These are phyloP conservation scores for Pichia californica DNA, from an alignment of 805 yeast genomes.

Conservation along the genomic window DNA sequence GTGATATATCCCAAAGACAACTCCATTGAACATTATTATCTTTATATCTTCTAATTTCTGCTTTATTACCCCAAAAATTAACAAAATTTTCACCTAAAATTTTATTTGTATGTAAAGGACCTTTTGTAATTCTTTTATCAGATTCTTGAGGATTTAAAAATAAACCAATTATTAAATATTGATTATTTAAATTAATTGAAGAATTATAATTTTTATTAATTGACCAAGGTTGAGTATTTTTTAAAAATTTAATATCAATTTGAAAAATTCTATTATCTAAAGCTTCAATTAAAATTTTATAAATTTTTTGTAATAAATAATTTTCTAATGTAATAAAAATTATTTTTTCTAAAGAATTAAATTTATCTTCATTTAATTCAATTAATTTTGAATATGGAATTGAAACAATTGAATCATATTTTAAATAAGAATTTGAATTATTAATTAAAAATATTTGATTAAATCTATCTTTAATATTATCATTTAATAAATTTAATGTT, in stretches of 20 bases:
- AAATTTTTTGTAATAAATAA: slow-evolving; percentile 54
- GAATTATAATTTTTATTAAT: slow-evolving; percentile 50
- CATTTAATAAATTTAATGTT: slow-evolving; percentile 64
- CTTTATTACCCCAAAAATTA: slow-evolving; percentile 82
- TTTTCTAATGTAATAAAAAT: slow-evolving; percentile 65
- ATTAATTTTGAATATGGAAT: slow-evolving; percentile 40
- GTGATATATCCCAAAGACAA: slow-evolving; percentile 70
- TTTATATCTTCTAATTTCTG: slow-evolving; percentile 84
- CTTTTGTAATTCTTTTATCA: slow-evolving; percentile 80
- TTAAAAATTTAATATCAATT: slow-evolving; percentile 27
- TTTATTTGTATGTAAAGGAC: slow-evolving; percentile 62
- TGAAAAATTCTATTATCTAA: slow-evolving; percentile 44
- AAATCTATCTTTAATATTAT: slow-evolving; percentile 78
- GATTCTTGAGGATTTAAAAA: slow-evolving; percentile 63
- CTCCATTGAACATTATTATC: slow-evolving; percentile 89
- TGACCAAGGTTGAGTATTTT: slow-evolving; percentile 28
- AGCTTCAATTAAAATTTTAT: slow-evolving; percentile 50
- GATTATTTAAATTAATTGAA: slow-evolving; percentile 20
- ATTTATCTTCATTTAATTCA: slow-evolving; percentile 36
- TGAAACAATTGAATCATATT: slow-evolving; percentile 58
- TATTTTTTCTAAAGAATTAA: slow-evolving; percentile 67
- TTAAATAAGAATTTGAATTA: slow-evolving; percentile 45
- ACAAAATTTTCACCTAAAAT: slow-evolving; percentile 61
- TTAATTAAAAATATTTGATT: slow-evolving; percentile 66
- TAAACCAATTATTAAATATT: slow-evolving; percentile 50